phyloP scores from a whole-genome alignment of 768 basidiomycete genomes.

The Imleria badia region DNA sequence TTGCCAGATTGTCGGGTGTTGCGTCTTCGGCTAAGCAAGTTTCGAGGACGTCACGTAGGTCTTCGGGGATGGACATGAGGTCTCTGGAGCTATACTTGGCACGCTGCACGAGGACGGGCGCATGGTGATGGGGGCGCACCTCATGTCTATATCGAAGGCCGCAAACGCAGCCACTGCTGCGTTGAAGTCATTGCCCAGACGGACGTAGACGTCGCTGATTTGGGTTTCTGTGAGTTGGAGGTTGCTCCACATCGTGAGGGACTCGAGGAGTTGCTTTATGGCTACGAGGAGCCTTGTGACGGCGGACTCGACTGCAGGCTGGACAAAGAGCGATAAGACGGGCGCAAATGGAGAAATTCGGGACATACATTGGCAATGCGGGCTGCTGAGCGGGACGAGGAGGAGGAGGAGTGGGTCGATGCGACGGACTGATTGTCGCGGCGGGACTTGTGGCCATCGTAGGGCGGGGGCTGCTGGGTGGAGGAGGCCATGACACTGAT shows the following conservation, averaged over 20 bases:
- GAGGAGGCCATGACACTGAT: constrained; percentile 24
- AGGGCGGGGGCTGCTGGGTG: constrained; percentile 15
- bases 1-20: constrained; percentile 76
- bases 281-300: constrained; percentile 92
- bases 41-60: constrained; percentile 87
- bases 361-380: constrained; percentile 28
- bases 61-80: constrained; percentile 82
- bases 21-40: constrained; percentile 91
- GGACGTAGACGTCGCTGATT: constrained; percentile 97
- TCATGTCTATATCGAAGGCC: constrained; percentile 84
- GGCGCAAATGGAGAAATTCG: neutral
- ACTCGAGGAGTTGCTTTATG: constrained; percentile 92
- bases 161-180: constrained; percentile 87
- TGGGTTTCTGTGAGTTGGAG: constrained; percentile 67
- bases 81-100: constrained; percentile 54
- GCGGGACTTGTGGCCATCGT: constrained; percentile 44
- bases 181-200: constrained; percentile 96
- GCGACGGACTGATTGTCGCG: constrained; percentile 54
- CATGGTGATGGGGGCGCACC: constrained; percentile 53
- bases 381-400: constrained; percentile 22
- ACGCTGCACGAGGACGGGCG: constrained; percentile 12
- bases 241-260: constrained; percentile 82
- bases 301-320: constrained; percentile 86
- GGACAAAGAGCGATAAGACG: neutral
- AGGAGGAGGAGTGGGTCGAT: constrained; percentile 42